Conservation (phyloP, 2,329 filamentous ascomycete species). For the Aspergillus bombycis region DNA sequence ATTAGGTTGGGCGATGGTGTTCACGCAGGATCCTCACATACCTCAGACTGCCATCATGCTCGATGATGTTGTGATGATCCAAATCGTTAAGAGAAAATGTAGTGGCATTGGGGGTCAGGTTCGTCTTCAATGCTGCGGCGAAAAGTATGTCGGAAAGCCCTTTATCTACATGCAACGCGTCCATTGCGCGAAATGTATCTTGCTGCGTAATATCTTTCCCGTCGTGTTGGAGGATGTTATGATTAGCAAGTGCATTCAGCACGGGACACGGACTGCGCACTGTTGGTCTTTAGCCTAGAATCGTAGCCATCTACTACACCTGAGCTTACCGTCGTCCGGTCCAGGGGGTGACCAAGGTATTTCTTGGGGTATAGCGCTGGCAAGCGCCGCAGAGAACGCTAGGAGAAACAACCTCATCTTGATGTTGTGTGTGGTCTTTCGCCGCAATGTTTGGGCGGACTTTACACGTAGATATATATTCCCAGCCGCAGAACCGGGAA, state of each 20-base stretch:
- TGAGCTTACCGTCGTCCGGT: background rate
- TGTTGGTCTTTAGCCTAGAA: background rate
- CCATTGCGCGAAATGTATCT: constrained; percentile 33
- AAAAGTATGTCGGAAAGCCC: background rate
- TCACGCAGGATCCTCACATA: background rate
- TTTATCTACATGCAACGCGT: constrained; percentile 9
- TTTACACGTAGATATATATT: background rate
- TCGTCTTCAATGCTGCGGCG: background rate
- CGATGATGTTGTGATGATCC: constrained; percentile 13
- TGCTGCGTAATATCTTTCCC: constrained; percentile 41
- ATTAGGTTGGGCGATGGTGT: no score
- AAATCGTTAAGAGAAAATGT: constrained; percentile 14
- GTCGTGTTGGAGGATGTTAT: constrained; percentile 44
- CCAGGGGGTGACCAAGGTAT: background rate
- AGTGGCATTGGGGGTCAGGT: constrained; percentile 9
- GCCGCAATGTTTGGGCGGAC: background rate
- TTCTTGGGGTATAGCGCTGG: background rate
- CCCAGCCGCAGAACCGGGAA: background rate
- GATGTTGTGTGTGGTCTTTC: background rate
- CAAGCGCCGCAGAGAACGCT: background rate
- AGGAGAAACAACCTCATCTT: background rate
- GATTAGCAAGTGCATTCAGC: constrained; percentile 46
- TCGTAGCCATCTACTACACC: no score
- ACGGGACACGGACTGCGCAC: constrained; percentile 42
- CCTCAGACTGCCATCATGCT: constrained; percentile 23